Base-by-base conservation (phyloP, 2,329 filamentous ascomycete species). In the Cordyceps cicadae region DNA sequence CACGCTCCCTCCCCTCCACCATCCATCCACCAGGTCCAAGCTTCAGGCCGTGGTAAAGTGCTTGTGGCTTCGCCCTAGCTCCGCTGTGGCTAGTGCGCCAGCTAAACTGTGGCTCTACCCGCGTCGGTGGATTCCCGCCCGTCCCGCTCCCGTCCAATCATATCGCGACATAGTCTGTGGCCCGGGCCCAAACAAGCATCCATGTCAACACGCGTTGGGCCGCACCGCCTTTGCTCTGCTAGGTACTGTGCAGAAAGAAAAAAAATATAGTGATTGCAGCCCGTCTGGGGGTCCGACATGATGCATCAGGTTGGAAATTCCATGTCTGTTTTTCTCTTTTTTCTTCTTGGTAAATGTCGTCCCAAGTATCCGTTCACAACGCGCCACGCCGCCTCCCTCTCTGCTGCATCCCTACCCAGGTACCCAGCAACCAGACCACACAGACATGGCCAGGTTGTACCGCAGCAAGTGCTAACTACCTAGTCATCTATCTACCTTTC, bases 171-270 rank as follows among this genome's bases (percentile, higher is more conserved):
- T 43, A 34, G 43, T 11, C 52, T 56, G 37, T 51, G 5, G 24
- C 59, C 56, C 39, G 1, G 15, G 45, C 59, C 59, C 53, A 37
- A 61, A 56, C 45, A 37, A 57, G 59, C 52, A 41, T 43, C 39
- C 39, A 17, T n/a, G 51, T 61, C 59, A 61, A 61, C 53, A 61
- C 59, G 59, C 59, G 59, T 57, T 48, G 55, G 29, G 43, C 54
- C 24, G 29, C 43, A n/a, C 24, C 17, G 29, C 26, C 34, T 15
- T 21, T 49, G 34, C 34, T 37, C 34, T n/a, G n/a, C n/a, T n/a
- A n/a, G n/a, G n/a, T n/a, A n/a, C n/a, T n/a, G n/a, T n/a, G n/a
- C n/a, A n/a, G n/a, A n/a, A n/a, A n/a, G n/a, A n/a, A 34, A 34
- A 37, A 14, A 37, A 37, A 37, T 37, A 37, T 37, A 37, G 34